Evolutionary conservation across 108 stramenopile genomes (phyloP), one percentile per base, ranked within the genome.

Genomic region (Skeletonema potamos): DNA sequence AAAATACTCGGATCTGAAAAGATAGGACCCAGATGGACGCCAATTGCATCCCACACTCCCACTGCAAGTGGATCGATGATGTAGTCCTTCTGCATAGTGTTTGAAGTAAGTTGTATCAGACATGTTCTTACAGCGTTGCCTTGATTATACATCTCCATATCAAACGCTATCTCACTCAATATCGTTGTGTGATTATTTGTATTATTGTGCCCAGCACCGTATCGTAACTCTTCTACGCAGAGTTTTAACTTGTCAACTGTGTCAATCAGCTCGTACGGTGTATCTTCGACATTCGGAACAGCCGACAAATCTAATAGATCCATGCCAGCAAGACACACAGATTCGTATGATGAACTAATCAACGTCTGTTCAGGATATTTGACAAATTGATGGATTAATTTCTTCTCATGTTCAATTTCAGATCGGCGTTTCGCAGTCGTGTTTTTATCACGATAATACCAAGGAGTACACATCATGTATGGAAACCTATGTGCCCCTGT

Each of bases 1-100:
- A 96, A 91, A 69, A 97, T 87, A 55, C 54, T 72, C 12, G 85
- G 85, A 81, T 98, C 81, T 1, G 86, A 85, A 83, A 98, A 97
- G 0, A 96, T n/a, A 5, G 88, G 82, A 22, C 72, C 83, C 24
- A 96, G 74, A 9, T 88, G 64, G 41, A 60, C 64, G 1, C 68
- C 29, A 7, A 91, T 66, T 44, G 73, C 43, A 48, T 87, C 86
- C 89, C 92, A 92, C 30, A 96, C 81, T 32, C 85, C 87, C 2
- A 76, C 76, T 15, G 87, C 89, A 27, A 96, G 66, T 17, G 86
- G 68, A 79, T 96, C 95, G 71, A 96, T 89, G 34, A 96, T 82
- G 64, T 91, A 96, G 34, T 90, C 88, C 64, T 79, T 82, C 33
- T 58, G 57, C 28, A 66, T 27, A 39, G 57, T 54, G 66, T 82